Evolutionary conservation across 192 early-diverging fungal species (phyloP).

Genomic region (Coemansia sp.): DNA sequence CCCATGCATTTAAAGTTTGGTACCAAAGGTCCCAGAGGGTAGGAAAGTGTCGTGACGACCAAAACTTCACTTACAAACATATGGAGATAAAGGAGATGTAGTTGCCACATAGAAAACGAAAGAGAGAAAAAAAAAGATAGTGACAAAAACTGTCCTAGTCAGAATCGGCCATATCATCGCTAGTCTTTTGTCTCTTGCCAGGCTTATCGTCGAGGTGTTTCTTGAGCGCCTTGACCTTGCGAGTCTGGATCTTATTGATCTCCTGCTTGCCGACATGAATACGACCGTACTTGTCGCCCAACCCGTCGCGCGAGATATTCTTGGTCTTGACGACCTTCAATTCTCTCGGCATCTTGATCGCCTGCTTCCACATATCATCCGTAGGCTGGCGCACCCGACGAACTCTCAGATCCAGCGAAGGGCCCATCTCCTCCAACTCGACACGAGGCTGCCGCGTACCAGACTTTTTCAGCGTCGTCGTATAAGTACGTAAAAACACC

Average conservation of each 20-base stretch:
- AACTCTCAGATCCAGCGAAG: conserved; percentile 77
- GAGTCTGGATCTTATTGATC: conserved; percentile 89
- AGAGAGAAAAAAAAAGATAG: not conserved
- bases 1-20: not conserved
- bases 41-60: not conserved
- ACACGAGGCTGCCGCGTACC: conserved; percentile 85
- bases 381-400: conserved; percentile 74
- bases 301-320: conserved; percentile 87
- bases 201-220: conserved; percentile 40
- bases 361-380: conserved; percentile 81
- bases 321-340: conserved; percentile 77
- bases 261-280: conserved; percentile 94
- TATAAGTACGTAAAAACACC: conserved; percentile 84
- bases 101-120: not conserved
- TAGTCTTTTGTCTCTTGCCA: conserved; percentile 32
- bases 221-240: conserved; percentile 99
- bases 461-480: conserved; percentile 83
- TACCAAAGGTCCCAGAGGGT: not conserved
- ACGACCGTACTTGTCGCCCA: conserved; percentile 90
- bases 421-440: conserved; percentile 95
- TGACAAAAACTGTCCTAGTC: conserved; percentile 1
- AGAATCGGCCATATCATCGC: conserved; percentile 14
- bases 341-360: conserved; percentile 86
- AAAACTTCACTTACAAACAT: not conserved
- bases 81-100: not conserved